Percentiles rank a stretch among this genome's conserved stretches.
These are phyloP conservation scores for Huntiella decipiens DNA, from an alignment of 2,329 filamentous ascomycete genomes.

Conservation along the genomic window DNA sequence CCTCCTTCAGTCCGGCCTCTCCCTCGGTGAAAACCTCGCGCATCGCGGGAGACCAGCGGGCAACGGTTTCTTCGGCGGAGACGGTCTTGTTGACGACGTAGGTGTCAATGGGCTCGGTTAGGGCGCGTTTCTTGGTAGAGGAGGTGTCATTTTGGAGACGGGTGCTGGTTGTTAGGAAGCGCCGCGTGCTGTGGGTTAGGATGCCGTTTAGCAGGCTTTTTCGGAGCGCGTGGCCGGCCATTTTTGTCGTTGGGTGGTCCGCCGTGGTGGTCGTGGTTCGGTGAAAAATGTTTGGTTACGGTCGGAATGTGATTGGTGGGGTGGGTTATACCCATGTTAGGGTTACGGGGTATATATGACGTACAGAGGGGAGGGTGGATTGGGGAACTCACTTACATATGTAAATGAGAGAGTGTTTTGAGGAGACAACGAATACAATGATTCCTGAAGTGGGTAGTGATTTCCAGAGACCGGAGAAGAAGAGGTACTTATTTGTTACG, in stretches of 20 bases:
- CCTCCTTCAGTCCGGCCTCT: slow-evolving; percentile 4
- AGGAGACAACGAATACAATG: not conserved
- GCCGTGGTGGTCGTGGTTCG: not conserved
- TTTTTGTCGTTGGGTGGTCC: not conserved
- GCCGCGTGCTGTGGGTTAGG: not conserved
- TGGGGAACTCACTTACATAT: not conserved
- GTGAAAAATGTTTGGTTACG: slow-evolving; percentile 8
- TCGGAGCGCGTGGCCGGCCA: slow-evolving; percentile 3
- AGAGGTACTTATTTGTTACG: slow-evolving; percentile 54
- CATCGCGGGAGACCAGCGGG: slow-evolving; percentile 8
- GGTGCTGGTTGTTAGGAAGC: not conserved
- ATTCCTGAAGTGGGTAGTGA: not conserved
- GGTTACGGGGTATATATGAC: not conserved
- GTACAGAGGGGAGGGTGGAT: not conserved
- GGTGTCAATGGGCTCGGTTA: slow-evolving; percentile 6
- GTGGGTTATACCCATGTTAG: too few species aligned
- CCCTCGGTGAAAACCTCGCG: slow-evolving; percentile 7
- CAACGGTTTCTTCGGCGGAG: slow-evolving; percentile 9
- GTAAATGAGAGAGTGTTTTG: not conserved
- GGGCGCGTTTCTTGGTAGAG: slow-evolving; percentile 7
- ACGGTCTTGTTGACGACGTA: slow-evolving; percentile 8
- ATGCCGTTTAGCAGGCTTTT: not conserved
- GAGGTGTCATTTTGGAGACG: not conserved
- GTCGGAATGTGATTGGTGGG: too few species aligned
- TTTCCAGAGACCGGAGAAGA: not conserved